Conservation (phyloP, 2,329 filamentous ascomycete genomes). For the Cladosporium sp. region DNA sequence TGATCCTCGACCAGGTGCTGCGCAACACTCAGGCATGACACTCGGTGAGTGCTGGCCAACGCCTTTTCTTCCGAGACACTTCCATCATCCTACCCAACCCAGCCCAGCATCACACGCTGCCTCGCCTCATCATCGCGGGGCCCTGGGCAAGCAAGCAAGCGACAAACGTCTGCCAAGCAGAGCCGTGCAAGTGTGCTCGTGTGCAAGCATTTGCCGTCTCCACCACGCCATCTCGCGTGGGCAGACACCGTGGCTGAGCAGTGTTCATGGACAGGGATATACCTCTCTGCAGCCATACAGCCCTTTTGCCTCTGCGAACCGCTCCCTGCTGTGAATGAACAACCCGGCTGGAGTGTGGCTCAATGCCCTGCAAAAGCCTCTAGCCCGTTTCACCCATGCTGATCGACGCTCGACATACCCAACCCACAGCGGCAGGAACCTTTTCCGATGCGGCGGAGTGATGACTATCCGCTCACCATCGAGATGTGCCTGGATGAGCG, state of each 20-base stretch:
- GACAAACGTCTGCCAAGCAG: neutral
- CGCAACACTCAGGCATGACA: neutral
- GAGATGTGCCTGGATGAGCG: constrained; percentile 7
- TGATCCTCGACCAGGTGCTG: neutral
- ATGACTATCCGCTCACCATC: constrained; percentile 5
- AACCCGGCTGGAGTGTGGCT: constrained; percentile 5
- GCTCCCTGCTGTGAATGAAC: neutral
- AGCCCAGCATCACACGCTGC: neutral
- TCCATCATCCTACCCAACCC: constrained; percentile 2
- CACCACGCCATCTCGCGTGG: neutral
- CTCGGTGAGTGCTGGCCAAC: neutral
- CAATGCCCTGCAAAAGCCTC: neutral
- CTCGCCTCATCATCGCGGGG: neutral
- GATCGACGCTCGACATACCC: constrained; percentile 8
- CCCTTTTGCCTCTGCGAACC: constrained; percentile 3
- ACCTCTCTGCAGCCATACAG: neutral
- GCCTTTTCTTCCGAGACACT: constrained; percentile 4
- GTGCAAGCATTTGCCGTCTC: constrained; percentile 1
- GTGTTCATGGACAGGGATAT: neutral
- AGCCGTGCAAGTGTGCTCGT: too few relatives aligned
- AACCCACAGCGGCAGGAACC: constrained; percentile 12
- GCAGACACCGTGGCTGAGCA: constrained; percentile 2
- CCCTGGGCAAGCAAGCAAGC: neutral
- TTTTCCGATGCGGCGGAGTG: constrained; percentile 8
- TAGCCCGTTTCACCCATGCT: constrained; percentile 1